Percentiles rank a stretch among this genome's conserved stretches.
These are phyloP conservation scores for Nyctanthes arbortristis DNA, from an alignment of 257 asterid genomes.

Conservation along the genomic window DNA sequence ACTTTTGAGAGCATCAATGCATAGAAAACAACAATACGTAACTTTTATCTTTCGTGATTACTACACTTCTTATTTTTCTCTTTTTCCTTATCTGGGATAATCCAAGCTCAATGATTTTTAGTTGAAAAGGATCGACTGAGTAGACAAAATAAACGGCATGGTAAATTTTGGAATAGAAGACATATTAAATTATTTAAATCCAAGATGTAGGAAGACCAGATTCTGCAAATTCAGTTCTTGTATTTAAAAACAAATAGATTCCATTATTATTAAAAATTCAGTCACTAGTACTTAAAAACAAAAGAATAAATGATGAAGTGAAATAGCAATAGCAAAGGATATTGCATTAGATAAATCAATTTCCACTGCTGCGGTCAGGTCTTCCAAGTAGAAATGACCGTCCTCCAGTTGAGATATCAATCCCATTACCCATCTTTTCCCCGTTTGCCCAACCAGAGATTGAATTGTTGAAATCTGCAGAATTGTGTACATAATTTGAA, in stretches of 20 bases:
- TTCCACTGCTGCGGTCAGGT: slow-evolving; percentile 90
- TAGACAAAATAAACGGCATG: neutral
- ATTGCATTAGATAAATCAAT: slow-evolving; percentile 88
- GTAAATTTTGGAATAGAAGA: neutral
- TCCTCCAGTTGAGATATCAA: slow-evolving; percentile 97
- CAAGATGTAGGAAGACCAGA: neutral
- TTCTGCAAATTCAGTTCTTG: too few relatives aligned
- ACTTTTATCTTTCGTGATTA: neutral
- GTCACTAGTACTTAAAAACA: neutral
- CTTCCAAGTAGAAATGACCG: slow-evolving; percentile 98
- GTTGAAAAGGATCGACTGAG: too few relatives aligned
- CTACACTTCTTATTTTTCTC: too few relatives aligned
- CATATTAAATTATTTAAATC: neutral
- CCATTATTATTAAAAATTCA: neutral
- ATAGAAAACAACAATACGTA: neutral
- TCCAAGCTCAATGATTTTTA: too few relatives aligned
- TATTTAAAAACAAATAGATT: neutral
- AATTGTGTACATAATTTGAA: slow-evolving; percentile 10
- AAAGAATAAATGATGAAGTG: neutral
- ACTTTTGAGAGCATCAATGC: slow-evolving; percentile 7
- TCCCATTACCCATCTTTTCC: slow-evolving; percentile 94
- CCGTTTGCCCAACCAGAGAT: slow-evolving; percentile 85
- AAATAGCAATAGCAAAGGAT: slow-evolving; percentile 54
- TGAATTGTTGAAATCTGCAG: slow-evolving; percentile 84
- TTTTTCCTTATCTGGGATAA: too few relatives aligned